Evolutionary conservation across 2,329 filamentous ascomycete species (phyloP).

Genomic region (Calonectria leucothoes): DNA sequence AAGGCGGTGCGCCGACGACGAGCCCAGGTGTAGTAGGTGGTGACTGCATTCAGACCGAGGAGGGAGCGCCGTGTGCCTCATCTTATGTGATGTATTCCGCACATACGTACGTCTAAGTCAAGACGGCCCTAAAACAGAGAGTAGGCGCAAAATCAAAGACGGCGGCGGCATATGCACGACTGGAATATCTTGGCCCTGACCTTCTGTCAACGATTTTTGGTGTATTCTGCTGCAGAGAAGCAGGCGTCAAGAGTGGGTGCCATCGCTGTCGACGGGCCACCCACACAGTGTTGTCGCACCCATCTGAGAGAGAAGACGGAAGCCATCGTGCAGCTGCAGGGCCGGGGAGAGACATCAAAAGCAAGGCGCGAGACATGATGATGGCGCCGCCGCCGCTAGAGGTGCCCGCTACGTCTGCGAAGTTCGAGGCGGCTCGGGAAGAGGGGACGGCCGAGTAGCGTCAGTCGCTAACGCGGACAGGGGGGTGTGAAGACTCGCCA

Average conservation of each 20-base stretch:
- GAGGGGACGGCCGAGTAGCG: slow-evolving; percentile 37
- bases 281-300: slow-evolving; percentile 24
- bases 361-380: slow-evolving; percentile 16
- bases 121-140: slow-evolving; percentile 35
- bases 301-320: slow-evolving; percentile 31
- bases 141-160: slow-evolving; percentile 30
- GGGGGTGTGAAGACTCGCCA: slow-evolving; percentile 21
- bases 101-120: slow-evolving; percentile 37
- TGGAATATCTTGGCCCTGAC: slow-evolving; percentile 25
- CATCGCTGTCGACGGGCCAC: not conserved
- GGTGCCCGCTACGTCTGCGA: slow-evolving; percentile 21
- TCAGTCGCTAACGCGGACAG: slow-evolving; percentile 25
- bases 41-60: not conserved
- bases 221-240: slow-evolving; percentile 13
- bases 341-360: slow-evolving; percentile 22
- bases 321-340: slow-evolving; percentile 37
- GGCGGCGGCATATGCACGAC: slow-evolving; percentile 40
- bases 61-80: not conserved
- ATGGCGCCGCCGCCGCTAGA: slow-evolving; percentile 5
- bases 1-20: not conserved
- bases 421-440: slow-evolving; percentile 34
- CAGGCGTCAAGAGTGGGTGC: slow-evolving; percentile 12
- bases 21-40: not conserved
- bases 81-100: not conserved
- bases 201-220: slow-evolving; percentile 12